phyloP scores from a whole-genome alignment of 306 rosid genomes.

The Hippophae rhamnoides region DNA sequence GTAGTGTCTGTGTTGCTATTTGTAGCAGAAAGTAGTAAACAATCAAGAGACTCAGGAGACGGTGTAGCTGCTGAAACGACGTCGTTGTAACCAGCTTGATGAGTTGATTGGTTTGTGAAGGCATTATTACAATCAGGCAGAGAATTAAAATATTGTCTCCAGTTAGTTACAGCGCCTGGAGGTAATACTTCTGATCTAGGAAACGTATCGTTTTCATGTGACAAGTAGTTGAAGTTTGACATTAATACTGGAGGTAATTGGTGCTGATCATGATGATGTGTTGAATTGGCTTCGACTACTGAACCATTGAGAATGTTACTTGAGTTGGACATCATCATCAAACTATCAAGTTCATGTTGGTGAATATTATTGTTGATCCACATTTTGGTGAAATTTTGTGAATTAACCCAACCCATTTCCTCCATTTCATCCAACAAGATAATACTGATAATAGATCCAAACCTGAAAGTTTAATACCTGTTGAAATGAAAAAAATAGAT shows the following conservation, averaged over 20 bases:
- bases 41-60: conserved; percentile 43
- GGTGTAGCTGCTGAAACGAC: conserved; percentile 10
- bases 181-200: conserved; percentile 1
- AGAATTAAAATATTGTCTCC: conserved; percentile 17
- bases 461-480: background rate
- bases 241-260: background rate
- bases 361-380: conserved; percentile 38
- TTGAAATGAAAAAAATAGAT: no score
- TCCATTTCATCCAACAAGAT: conserved; percentile 37
- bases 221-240: conserved; percentile 10
- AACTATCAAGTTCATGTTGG: conserved; percentile 36
- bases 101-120: conserved; percentile 25
- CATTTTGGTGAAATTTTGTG: conserved; percentile 22
- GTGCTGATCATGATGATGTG: conserved; percentile 12
- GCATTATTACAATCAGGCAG: conserved; percentile 22
- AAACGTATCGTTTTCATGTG: background rate
- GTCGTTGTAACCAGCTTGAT: conserved; percentile 13
- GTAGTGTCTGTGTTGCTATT: conserved; percentile 35
- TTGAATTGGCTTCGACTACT: conserved; percentile 32
- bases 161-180: background rate
- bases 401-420: conserved; percentile 41
- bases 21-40: conserved; percentile 41
- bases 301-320: conserved; percentile 22
- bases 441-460: background rate
- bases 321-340: conserved; percentile 29